A percentile compares a stretch with the other conserved stretches of the same genome.
phyloP scores from a whole-genome alignment of 768 basidiomycete species.

The Leccinum olivaceopallidum region DNA sequence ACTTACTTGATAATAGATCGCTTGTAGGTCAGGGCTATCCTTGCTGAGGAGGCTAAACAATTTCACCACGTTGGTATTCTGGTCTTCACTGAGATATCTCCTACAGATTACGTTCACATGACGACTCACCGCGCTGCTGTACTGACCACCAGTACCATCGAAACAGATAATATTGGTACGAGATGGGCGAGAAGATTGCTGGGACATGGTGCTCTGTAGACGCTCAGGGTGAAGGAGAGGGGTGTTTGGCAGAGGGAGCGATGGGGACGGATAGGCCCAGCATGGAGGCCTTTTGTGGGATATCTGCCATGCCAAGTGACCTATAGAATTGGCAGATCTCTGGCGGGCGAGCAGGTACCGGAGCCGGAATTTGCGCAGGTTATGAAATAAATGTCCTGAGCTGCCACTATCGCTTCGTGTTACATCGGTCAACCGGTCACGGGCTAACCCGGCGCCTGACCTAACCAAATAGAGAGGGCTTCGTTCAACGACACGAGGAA shows the following conservation, averaged over 20 bases:
- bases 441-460: neutral
- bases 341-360: neutral
- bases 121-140: conserved; percentile 43
- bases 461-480: neutral
- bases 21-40: conserved; percentile 49
- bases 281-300: conserved; percentile 7
- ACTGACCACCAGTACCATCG: conserved; percentile 64
- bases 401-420: neutral
- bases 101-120: neutral
- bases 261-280: neutral
- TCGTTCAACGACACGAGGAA: neutral
- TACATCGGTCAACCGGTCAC: neutral
- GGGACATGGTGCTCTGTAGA: conserved; percentile 16
- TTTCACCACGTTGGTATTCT: conserved; percentile 73
- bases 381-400: neutral
- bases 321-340: neutral
- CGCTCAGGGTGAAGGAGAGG: neutral
- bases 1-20: conserved; percentile 71
- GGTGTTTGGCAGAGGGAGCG: neutral
- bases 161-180: conserved; percentile 66
- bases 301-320: neutral
- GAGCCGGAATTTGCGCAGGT: neutral
- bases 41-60: conserved; percentile 69
- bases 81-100: neutral
- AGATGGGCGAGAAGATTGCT: conserved; percentile 15